Conservation (phyloP, 192 early-diverging fungal species). For the Backusella sp. region DNA sequence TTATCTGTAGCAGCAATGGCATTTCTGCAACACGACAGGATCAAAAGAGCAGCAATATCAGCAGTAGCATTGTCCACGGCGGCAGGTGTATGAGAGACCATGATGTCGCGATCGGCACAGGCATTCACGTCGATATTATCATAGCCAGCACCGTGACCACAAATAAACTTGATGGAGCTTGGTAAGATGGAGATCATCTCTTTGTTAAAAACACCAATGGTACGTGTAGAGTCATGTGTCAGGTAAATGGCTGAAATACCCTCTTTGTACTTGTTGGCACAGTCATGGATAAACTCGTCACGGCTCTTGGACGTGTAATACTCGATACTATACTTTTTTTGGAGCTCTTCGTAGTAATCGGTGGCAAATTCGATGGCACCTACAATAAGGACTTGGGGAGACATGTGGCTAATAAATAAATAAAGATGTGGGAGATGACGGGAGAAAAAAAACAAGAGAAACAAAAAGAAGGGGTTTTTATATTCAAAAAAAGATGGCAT, state of each 20-base stretch:
- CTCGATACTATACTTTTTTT: conserved; percentile 14
- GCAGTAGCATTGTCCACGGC: conserved; percentile 40
- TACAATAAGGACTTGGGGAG: conserved; percentile 16
- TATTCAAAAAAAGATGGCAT: background rate
- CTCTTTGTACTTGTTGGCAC: conserved; percentile 28
- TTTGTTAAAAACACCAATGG: conserved; percentile 37
- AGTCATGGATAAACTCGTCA: conserved; percentile 30
- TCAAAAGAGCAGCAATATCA: conserved; percentile 45
- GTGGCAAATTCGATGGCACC: conserved; percentile 25
- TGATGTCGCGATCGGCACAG: conserved; percentile 25
- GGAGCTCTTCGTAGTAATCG: conserved; percentile 14
- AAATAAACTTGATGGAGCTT: conserved; percentile 21
- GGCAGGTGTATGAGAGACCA: conserved; percentile 42
- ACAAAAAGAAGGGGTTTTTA: background rate
- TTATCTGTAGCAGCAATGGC: conserved; percentile 31
- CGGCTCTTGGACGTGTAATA: conserved; percentile 18
- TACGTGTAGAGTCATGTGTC: conserved; percentile 3
- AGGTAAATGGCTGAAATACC: conserved; percentile 14
- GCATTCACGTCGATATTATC: conserved; percentile 39
- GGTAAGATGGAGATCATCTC: conserved; percentile 30
- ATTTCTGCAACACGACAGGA: conserved; percentile 47
- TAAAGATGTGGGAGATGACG: background rate
- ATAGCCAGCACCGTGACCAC: conserved; percentile 38
- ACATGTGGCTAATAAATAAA: background rate
- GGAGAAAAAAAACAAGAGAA: background rate